Evolutionary conservation across 345 rosid species (phyloP).

Genomic region (Brassica carinata): DNA sequence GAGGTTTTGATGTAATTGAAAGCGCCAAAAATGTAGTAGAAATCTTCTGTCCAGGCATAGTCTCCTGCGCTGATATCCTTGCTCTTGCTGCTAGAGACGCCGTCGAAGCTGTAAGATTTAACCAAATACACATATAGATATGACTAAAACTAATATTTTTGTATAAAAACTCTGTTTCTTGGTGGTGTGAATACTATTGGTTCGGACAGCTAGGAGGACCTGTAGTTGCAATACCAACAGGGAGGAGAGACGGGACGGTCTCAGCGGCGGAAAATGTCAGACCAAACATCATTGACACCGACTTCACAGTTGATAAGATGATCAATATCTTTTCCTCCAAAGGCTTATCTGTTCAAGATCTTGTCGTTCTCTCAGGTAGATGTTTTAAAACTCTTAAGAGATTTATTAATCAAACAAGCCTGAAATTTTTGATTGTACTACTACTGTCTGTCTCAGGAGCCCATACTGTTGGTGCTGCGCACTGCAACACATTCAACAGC

Average conservation of each 20-base stretch:
- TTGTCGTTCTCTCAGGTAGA: conserved; percentile 71
- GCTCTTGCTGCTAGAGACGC: conserved; percentile 84
- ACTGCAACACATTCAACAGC: conserved; percentile 68
- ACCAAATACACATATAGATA: background rate
- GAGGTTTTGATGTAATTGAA: conserved; percentile 73
- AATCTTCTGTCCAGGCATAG: conserved; percentile 62
- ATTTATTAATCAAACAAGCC: background rate
- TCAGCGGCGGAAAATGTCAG: conserved; percentile 61
- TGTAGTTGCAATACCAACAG: conserved; percentile 55
- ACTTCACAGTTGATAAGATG: conserved; percentile 69
- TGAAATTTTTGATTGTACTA: background rate
- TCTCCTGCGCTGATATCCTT: conserved; percentile 75
- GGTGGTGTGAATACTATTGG: conserved; percentile 10
- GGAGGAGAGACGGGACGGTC: conserved; percentile 68
- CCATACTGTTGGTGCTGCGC: conserved; percentile 78
- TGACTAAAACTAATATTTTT: background rate
- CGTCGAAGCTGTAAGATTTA: conserved; percentile 56
- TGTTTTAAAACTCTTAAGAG: background rate
- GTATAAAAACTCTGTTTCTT: conserved; percentile 3
- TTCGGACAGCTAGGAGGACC: conserved; percentile 67
- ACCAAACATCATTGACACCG: conserved; percentile 69
- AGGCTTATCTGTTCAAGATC: conserved; percentile 69
- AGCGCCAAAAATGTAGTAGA: conserved; percentile 68
- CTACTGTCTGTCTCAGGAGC: conserved; percentile 50
- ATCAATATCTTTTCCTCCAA: conserved; percentile 59